Conservation (phyloP, 1,284 basidiomycete genomes). For the Ustilago trichophora region DNA sequence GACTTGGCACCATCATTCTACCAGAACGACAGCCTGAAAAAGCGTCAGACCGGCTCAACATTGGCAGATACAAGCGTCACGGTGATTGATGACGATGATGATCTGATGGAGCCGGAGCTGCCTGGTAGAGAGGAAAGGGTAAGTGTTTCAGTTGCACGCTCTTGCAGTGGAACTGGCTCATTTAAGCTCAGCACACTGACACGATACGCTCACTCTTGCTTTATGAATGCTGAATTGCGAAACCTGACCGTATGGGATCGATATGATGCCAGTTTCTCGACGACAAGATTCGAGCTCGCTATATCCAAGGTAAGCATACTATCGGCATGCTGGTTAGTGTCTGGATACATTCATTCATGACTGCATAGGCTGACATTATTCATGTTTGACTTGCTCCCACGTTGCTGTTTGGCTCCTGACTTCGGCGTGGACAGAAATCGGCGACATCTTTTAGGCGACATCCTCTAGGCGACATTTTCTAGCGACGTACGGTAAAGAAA, state of each 20-base stretch:
- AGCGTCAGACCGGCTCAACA: conserved; percentile 11
- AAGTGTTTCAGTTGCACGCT: background rate
- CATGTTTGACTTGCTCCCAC: no score
- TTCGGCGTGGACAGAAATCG: conserved; percentile 34
- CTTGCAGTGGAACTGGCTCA: no score
- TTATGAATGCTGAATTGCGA: no score
- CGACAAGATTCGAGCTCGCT: conserved; percentile 51
- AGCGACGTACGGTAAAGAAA: no score
- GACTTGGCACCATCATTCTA: conserved; percentile 30
- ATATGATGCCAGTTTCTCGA: conserved; percentile 32
- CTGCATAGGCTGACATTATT: no score
- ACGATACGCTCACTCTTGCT: background rate
- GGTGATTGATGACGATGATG: conserved; percentile 21
- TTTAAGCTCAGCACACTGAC: background rate
- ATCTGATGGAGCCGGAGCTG: conserved; percentile 25
- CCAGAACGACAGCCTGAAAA: conserved; percentile 13
- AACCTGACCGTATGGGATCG: no score
- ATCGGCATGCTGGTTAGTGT: no score
- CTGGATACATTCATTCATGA: no score
- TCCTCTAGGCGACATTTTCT: no score
- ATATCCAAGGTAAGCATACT: conserved; percentile 45
- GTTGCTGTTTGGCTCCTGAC: no score
- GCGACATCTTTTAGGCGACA: conserved; percentile 43
- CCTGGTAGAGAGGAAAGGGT: conserved; percentile 26
- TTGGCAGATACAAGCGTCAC: background rate